phyloP scores from a whole-genome alignment of 139 green algal species.

The Eudorina sp. region DNA sequence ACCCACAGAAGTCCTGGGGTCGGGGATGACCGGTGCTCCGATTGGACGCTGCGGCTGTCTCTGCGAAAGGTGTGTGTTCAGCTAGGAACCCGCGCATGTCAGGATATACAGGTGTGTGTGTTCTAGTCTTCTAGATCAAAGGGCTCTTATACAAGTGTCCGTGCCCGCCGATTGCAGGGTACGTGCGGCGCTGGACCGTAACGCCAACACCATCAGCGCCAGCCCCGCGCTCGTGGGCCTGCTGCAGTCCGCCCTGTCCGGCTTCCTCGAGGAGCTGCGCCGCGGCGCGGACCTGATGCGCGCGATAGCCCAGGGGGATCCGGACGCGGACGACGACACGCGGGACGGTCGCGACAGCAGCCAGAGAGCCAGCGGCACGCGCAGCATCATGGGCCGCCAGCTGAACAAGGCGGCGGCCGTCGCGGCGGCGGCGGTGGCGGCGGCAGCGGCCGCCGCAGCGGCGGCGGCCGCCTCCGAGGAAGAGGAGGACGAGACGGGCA shows the following conservation, averaged over 20 bases:
- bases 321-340: not conserved
- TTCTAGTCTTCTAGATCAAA: not conserved
- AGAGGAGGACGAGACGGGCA: not conserved
- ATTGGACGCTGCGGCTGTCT: no score
- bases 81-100: not conserved
- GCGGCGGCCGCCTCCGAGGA: not conserved
- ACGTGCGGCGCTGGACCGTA: conserved; percentile 23
- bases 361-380: not conserved
- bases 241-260: not conserved
- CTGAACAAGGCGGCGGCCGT: conserved; percentile 11
- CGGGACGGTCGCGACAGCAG: not conserved
- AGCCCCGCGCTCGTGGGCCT: conserved; percentile 20
- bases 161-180: not conserved
- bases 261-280: not conserved
- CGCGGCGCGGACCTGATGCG: not conserved
- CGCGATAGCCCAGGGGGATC: not conserved
- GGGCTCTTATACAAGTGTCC: not conserved
- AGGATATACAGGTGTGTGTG: no score
- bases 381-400: not conserved
- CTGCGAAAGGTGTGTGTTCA: not conserved
- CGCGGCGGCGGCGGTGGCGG: not conserved
- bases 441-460: not conserved
- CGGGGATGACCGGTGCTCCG: no score
- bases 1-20: no score
- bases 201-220: conserved; percentile 38